phyloP scores from a whole-genome alignment of 192 early-diverging fungal genomes.

The Coemansia sp. region DNA sequence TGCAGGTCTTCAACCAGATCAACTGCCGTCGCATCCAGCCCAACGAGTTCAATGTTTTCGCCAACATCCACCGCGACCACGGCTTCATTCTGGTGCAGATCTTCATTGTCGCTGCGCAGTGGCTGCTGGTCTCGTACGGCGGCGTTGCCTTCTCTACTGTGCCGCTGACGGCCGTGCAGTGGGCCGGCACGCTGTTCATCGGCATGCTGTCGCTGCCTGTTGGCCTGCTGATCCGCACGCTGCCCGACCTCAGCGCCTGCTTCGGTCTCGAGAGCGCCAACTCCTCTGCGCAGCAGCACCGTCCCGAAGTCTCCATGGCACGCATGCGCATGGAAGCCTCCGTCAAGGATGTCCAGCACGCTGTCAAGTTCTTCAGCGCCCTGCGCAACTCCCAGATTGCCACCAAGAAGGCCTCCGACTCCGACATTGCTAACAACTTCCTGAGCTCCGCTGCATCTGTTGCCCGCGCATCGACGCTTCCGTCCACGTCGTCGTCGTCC shows the following conservation, averaged over 20 bases:
- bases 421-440: conserved; percentile 22
- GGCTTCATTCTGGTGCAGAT: conserved; percentile 80
- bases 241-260: conserved; percentile 70
- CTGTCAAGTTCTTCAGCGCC: conserved; percentile 57
- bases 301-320: conserved; percentile 45
- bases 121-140: conserved; percentile 84
- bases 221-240: conserved; percentile 74
- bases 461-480: conserved; percentile 23
- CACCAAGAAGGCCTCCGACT: not conserved
- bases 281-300: conserved; percentile 53
- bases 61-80: conserved; percentile 76
- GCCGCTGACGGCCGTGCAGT: conserved; percentile 66
- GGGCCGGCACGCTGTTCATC: conserved; percentile 77
- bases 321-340: conserved; percentile 55
- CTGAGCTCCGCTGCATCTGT: conserved; percentile 17
- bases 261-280: conserved; percentile 56
- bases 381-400: conserved; percentile 53
- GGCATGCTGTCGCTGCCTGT: conserved; percentile 82
- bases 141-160: conserved; percentile 87
- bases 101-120: conserved; percentile 72
- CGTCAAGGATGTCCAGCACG: conserved; percentile 43
- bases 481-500: conserved; percentile 18
- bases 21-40: conserved; percentile 85
- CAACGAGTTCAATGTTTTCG: conserved; percentile 79
- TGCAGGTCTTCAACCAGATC: conserved; percentile 94